Percentiles rank a stretch among this genome's conserved stretches.
Conservation (phyloP, 2,329 filamentous ascomycete genomes). For the Nemania abortiva region DNA sequence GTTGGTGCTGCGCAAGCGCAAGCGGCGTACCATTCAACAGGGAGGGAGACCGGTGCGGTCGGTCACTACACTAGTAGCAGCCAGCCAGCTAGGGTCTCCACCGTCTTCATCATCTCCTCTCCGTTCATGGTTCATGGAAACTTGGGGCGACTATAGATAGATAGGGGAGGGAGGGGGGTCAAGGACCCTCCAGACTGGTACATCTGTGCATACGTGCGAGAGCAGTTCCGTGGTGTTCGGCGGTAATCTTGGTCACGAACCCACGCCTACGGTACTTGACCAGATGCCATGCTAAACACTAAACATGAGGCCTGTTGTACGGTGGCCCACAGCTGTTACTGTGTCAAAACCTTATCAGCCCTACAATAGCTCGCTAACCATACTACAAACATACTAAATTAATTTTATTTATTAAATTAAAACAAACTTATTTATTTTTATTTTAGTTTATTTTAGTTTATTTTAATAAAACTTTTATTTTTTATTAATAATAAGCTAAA, state of each 20-base stretch:
- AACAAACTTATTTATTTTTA: no score
- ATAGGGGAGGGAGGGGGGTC: constrained; percentile 17
- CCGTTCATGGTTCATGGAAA: constrained; percentile 24
- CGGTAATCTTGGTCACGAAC: constrained; percentile 22
- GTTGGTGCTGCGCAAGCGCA: constrained; percentile 34
- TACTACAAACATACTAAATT: no score
- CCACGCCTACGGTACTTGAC: constrained; percentile 24
- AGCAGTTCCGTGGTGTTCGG: constrained; percentile 26
- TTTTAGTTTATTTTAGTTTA: no score
- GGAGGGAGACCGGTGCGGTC: constrained; percentile 27
- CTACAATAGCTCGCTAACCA: no score
- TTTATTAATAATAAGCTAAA: no score
- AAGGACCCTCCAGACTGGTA: constrained; percentile 7
- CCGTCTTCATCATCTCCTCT: constrained; percentile 30
- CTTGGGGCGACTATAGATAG: constrained; percentile 26
- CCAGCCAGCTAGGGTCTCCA: constrained; percentile 33
- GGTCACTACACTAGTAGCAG: constrained; percentile 35
- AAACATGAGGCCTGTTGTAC: constrained; percentile 28
- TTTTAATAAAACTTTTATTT: no score
- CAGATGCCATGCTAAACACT: constrained; percentile 29
- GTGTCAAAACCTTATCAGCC: no score
- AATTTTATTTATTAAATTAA: no score
- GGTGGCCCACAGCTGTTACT: no score
- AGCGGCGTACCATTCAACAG: constrained; percentile 35
- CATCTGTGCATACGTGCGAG: constrained; percentile 9